These are phyloP conservation scores for Gorgonomyces haynaldii DNA, from an alignment of 192 early-diverging fungal species.

Conservation along the genomic window DNA sequence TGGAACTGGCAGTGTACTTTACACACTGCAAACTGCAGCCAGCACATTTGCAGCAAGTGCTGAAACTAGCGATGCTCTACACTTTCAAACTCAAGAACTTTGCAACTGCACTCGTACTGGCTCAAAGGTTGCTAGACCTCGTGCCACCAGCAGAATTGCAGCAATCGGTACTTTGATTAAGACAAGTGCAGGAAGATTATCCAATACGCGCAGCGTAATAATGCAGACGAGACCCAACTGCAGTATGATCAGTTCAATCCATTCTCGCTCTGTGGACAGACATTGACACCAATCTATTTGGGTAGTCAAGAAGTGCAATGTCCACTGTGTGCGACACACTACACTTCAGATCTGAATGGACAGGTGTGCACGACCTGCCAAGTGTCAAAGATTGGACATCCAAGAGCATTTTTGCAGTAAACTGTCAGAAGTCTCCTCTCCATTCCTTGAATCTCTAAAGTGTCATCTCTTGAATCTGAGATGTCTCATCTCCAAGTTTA, in stretches of 20 bases:
- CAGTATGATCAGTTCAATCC: slow-evolving; percentile 96
- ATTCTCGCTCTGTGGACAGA: slow-evolving; percentile 74
- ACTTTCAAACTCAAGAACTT: slow-evolving; percentile 77
- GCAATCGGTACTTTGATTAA: slow-evolving; percentile 43
- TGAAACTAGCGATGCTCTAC: slow-evolving; percentile 78
- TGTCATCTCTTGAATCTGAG: no score
- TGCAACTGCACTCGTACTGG: slow-evolving; percentile 75
- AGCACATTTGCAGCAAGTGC: slow-evolving; percentile 73
- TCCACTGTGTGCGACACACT: slow-evolving; percentile 78
- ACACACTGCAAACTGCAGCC: slow-evolving; percentile 86
- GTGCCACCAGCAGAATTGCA: slow-evolving; percentile 67
- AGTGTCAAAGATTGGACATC: slow-evolving; percentile 68
- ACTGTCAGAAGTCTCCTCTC: no score
- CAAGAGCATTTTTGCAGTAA: no score
- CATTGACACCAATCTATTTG: slow-evolving; percentile 81
- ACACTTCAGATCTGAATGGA: slow-evolving; percentile 70
- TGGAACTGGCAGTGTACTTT: slow-evolving; percentile 93
- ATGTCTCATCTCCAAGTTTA: no score
- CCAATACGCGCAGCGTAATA: slow-evolving; percentile 64
- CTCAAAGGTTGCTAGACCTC: slow-evolving; percentile 78
- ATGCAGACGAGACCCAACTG: slow-evolving; percentile 65
- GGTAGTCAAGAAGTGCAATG: slow-evolving; percentile 71
- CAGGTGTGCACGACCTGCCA: slow-evolving; percentile 79
- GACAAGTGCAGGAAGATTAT: slow-evolving; percentile 5
- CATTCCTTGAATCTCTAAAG: no score